Conservation (phyloP, 768 basidiomycete genomes). For the Collybia mongolica region DNA sequence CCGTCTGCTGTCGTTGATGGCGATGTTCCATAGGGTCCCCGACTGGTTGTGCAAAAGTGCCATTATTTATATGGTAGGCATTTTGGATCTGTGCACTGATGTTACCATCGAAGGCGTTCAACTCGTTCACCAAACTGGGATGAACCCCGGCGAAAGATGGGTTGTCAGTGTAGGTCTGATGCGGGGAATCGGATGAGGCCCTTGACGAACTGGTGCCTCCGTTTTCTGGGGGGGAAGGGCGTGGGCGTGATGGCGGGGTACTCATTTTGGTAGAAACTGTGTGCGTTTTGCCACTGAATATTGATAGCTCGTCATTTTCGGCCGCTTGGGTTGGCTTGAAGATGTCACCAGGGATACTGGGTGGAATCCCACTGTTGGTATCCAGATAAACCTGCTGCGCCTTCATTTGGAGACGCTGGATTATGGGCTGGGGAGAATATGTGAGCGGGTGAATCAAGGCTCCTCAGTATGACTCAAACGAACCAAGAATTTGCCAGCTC, state of each 20-base stretch:
- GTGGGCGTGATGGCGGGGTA: constrained; percentile 10
- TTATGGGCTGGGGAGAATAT: constrained; percentile 49
- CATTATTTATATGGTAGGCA: constrained; percentile 37
- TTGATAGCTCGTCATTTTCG: constrained; percentile 67
- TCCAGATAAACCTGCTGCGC: constrained; percentile 54
- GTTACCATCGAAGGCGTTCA: constrained; percentile 54
- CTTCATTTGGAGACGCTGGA: constrained; percentile 59
- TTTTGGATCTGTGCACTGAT: constrained; percentile 50
- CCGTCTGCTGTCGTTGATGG: constrained; percentile 11
- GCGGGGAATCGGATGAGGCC: constrained; percentile 29
- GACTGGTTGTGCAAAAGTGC: constrained; percentile 31
- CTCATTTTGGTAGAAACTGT: constrained; percentile 51
- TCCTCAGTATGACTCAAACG: constrained; percentile 15
- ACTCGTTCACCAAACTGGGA: constrained; percentile 54
- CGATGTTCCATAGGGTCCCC: constrained; percentile 1
- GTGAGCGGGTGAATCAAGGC: not conserved
- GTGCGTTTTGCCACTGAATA: constrained; percentile 76
- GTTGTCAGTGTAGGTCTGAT: constrained; percentile 29
- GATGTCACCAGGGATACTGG: constrained; percentile 51
- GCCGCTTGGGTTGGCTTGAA: constrained; percentile 48
- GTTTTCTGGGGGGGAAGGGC: not conserved
- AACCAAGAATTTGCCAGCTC: constrained; percentile 71
- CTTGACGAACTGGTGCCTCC: constrained; percentile 16
- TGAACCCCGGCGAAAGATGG: constrained; percentile 50
- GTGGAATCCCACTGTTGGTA: constrained; percentile 43